Evolutionary conservation across 306 rosid genomes (phyloP), one percentile per base, ranked within the genome.

Genomic region (Gastrolobium villosum): DNA sequence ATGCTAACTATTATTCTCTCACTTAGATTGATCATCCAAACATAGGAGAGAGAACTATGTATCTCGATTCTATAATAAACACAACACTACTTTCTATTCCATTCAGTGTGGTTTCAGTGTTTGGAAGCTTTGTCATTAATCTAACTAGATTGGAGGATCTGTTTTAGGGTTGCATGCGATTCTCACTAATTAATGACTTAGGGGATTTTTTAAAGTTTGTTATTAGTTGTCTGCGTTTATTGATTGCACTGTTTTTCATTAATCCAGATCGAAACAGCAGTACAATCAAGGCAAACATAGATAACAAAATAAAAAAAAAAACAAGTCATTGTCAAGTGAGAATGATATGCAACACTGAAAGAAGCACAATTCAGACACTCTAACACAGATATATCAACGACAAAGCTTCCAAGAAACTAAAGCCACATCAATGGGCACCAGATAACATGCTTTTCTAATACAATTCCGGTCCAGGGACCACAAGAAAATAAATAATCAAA

Each of bases 301-400:
- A 20, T 35, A 20, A 56, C 10, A 66, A 50, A 61, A 2, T 0
- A 26, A 44, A 41, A 13, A 2, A 15, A 3, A 30, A 44, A 44
- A 11, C 3, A 41, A 8, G 14, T 26, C 26, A 32, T 7, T 63
- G 41, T 34, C 43, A 28, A 55, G 70, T 30, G 9, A 40, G 45
- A 63, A 55, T 64, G 75, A 39, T 14, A 35, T 54, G 69, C 63
- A 72, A 35, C 13, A 65, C 3, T 26, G 9, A 26, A n/a, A 36
- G 50, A 71, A 72, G 56, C 57, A 53, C 13, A 79, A 74, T 68
- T 53, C 78, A 43, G 54, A 55, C n/a, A 20, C 61, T 14, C 30
- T 13, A 56, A 75, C n/a, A 39, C 54, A 36, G 34, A 70, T 3
- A 74, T 10, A 76, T n/a, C 44, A 15, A 68, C 35, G 50, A 11